Percentiles rank a stretch among this genome's conserved stretches.
Conservation (phyloP, 2,329 filamentous ascomycete genomes). For the Chalaropsis thielavioides region DNA sequence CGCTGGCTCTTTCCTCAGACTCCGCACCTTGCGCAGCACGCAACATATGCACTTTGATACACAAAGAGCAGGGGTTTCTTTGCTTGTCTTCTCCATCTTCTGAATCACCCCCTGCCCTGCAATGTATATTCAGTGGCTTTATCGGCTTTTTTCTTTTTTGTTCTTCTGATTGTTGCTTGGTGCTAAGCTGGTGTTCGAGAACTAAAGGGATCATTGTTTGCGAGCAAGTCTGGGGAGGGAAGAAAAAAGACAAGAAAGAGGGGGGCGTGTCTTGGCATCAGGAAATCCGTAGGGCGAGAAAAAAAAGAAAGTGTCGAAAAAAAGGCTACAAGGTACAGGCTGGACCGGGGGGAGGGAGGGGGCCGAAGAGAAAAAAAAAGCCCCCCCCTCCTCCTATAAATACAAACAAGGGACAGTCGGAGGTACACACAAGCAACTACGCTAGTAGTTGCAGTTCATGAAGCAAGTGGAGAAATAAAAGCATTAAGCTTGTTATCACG, state of each 20-base stretch:
- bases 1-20: no score
- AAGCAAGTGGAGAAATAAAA: not conserved
- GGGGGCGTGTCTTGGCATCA: not conserved
- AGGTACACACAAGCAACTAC: no score
- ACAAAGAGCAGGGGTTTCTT: no score
- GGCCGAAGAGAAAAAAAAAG: not conserved
- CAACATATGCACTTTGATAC: not conserved
- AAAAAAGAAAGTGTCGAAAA: not conserved
- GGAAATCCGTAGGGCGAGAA: not conserved
- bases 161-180: not conserved
- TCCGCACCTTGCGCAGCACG: not conserved
- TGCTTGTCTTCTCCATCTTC: no score
- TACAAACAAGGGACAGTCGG: no score
- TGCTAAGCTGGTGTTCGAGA: not conserved
- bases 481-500: not conserved
- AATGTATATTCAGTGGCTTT: not conserved
- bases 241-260: not conserved
- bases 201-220: not conserved
- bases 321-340: not conserved
- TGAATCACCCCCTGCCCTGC: no score
- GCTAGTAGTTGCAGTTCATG: no score
- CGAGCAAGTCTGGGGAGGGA: not conserved
- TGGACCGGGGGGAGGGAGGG: not conserved
- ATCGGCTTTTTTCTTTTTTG: not conserved
- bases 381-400: not conserved